These are phyloP conservation scores for Fusarium torreyae DNA, from an alignment of 2,329 filamentous ascomycete genomes.

Conservation along the genomic window DNA sequence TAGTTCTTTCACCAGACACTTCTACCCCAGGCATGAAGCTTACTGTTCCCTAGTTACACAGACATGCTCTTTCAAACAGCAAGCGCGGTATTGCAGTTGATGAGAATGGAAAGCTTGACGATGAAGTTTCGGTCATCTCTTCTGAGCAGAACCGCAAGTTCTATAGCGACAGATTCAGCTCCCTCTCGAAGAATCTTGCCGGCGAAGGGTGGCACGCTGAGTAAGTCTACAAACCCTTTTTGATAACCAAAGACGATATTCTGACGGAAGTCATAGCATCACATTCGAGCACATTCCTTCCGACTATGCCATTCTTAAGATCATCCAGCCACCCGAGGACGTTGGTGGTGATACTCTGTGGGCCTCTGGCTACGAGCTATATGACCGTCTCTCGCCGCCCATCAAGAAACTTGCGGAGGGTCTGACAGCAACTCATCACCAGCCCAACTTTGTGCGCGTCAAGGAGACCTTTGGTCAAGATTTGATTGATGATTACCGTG, in stretches of 20 bases:
- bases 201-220: constrained; percentile 33
- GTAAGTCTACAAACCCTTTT: constrained; percentile 5
- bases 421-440: too few species aligned
- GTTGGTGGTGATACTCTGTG: too few species aligned
- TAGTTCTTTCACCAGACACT: background rate
- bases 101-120: constrained; percentile 29
- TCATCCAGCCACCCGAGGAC: too few species aligned
- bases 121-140: constrained; percentile 30
- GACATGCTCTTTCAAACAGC: constrained; percentile 29
- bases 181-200: constrained; percentile 24
- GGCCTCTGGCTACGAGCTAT: too few species aligned
- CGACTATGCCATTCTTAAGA: too few species aligned
- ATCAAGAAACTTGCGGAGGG: too few species aligned
- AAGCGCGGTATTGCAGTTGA: constrained; percentile 32
- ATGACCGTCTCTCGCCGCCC: too few species aligned
- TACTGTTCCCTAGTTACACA: constrained; percentile 10
- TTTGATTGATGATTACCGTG: too few species aligned
- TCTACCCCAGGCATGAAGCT: background rate
- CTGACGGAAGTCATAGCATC: constrained; percentile 12
- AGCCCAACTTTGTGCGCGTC: too few species aligned
- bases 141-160: constrained; percentile 26
- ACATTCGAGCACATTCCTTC: background rate
- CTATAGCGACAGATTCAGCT: constrained; percentile 24
- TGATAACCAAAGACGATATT: background rate
- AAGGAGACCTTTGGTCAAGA: too few species aligned